Evolutionary conservation across 108 stramenopile genomes (phyloP).

Genomic region (Nitzschia palea): DNA sequence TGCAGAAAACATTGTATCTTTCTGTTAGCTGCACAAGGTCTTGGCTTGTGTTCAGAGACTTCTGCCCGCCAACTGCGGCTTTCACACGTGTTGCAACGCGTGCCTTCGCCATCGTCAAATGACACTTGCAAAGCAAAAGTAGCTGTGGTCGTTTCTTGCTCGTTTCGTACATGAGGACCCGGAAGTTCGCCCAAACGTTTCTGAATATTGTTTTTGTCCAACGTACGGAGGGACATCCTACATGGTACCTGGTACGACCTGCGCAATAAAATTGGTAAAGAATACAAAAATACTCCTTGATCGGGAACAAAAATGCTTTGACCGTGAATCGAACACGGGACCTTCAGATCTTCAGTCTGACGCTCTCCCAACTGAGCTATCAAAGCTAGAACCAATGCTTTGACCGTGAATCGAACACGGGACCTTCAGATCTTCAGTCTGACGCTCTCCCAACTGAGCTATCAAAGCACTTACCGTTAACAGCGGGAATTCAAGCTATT

Average conservation of each 20-base stretch:
- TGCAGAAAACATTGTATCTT: slow-evolving; percentile 38
- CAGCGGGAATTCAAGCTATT: too few relatives aligned
- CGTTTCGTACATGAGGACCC: too few relatives aligned
- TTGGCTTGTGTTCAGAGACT: slow-evolving; percentile 36
- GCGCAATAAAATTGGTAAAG: too few relatives aligned
- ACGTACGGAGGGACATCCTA: too few relatives aligned
- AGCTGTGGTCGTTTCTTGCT: too few relatives aligned
- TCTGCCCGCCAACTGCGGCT: slow-evolving; percentile 38
- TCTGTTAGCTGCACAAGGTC: slow-evolving; percentile 46
- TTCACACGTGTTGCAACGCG: slow-evolving; percentile 47
- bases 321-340: slow-evolving; percentile 75
- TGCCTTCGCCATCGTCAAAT: slow-evolving; percentile 41
- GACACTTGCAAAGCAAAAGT: too few relatives aligned
- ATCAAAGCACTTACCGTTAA: too few relatives aligned
- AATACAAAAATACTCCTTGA: too few relatives aligned
- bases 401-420: slow-evolving; percentile 74
- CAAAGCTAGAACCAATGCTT: slow-evolving; percentile 45
- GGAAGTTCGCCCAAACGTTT: too few relatives aligned
- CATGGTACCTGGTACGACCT: too few relatives aligned
- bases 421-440: slow-evolving; percentile 82
- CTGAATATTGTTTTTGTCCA: too few relatives aligned
- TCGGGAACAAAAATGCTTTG: slow-evolving; percentile 37
- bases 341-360: slow-evolving; percentile 82
- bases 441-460: slow-evolving; percentile 82
- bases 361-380: slow-evolving; percentile 84